A percentile compares a stretch with the other conserved stretches of the same genome.
phyloP scores from a whole-genome alignment of 805 yeast genomes.

The Lachancea meyersii region DNA sequence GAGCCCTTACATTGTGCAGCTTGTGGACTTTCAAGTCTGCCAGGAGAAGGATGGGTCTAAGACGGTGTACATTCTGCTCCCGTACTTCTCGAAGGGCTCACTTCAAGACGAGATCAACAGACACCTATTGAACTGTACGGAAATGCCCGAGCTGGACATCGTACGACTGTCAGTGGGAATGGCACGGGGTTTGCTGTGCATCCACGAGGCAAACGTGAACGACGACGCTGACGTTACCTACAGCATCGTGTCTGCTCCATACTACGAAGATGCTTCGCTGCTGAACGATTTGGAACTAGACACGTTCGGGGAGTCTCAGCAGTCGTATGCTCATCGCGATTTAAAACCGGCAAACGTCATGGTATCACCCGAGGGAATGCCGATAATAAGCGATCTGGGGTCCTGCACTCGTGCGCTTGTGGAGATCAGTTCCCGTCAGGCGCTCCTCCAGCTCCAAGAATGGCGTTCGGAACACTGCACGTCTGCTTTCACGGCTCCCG shows the following conservation, averaged over 20 bases:
- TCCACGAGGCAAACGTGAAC: slow-evolving; percentile 45
- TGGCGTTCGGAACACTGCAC: slow-evolving; percentile 72
- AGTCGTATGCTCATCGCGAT: slow-evolving; percentile 70
- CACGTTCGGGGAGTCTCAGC: slow-evolving; percentile 11
- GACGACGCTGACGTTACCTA: slow-evolving; percentile 12
- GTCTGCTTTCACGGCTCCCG: slow-evolving; percentile 86
- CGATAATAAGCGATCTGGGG: slow-evolving; percentile 81
- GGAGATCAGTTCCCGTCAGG: slow-evolving; percentile 50
- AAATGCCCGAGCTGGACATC: slow-evolving; percentile 58
- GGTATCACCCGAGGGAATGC: slow-evolving; percentile 66
- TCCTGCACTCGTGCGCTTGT: slow-evolving; percentile 63
- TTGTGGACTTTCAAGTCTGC: slow-evolving; percentile 63
- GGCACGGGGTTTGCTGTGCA: slow-evolving; percentile 64
- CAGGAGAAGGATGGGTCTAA: slow-evolving; percentile 76
- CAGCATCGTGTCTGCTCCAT: slow-evolving; percentile 15
- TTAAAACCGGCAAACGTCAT: slow-evolving; percentile 85
- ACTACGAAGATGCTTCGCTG: slow-evolving; percentile 26
- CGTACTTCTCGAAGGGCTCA: slow-evolving; percentile 67
- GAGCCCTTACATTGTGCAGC: slow-evolving; percentile 58
- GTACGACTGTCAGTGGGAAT: slow-evolving; percentile 58
- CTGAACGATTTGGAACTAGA: slow-evolving; percentile 19
- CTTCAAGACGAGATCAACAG: slow-evolving; percentile 74
- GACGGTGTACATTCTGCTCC: slow-evolving; percentile 71
- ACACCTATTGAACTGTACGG: slow-evolving; percentile 48
- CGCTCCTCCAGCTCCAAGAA: slow-evolving; percentile 73